Evolutionary conservation across 306 rosid species (phyloP), one percentile per base, ranked within the genome.

Genomic region (Abrus precatorius): DNA sequence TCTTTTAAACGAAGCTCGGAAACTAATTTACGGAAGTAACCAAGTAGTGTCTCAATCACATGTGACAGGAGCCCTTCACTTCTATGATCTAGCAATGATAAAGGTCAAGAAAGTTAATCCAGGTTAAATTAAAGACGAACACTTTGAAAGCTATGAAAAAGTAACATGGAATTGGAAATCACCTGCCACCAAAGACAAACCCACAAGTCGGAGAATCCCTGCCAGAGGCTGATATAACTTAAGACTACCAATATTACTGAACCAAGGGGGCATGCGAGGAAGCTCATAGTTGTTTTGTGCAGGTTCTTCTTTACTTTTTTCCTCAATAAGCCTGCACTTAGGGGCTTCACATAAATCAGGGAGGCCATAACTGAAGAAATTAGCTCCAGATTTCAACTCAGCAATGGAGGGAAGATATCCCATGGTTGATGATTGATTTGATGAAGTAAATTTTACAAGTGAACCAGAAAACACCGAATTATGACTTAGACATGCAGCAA

Each of bases 241-340:
- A 40, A 7, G 78, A 84, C 92, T 89, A 50, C 99, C 97, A 79
- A 87, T 80, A 69, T 84, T 77, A 73, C 80, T 75, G 84, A 93
- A 95, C 99, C 99, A 95, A 77, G 99, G 95, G 86, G 99, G 99
- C 97, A 91, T 91, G 71, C 88, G 92, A 30, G 99, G 97, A 82
- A 95, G 92, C 76, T 85, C 90, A 52, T 83, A 87, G 47, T 67
- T 82, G 79, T 80, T 81, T 79, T 80, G 84, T 55, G 74, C 72
- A 70, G 71, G 69, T 53, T 83, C 75, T 65, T 83, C 86, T 73
- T 73, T 14, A 77, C 53, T 78, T 62, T 83, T 85, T 67, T 89
- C 92, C 86, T 75, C 88, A 88, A 85, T 78, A 55, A 68, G 78
- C 44, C 50, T 68, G 76, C 43, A 34, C 82, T 69, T 86, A 32